Base-by-base conservation (phyloP, 148 eudicot genomes). In the Euryodendron excelsum region DNA sequence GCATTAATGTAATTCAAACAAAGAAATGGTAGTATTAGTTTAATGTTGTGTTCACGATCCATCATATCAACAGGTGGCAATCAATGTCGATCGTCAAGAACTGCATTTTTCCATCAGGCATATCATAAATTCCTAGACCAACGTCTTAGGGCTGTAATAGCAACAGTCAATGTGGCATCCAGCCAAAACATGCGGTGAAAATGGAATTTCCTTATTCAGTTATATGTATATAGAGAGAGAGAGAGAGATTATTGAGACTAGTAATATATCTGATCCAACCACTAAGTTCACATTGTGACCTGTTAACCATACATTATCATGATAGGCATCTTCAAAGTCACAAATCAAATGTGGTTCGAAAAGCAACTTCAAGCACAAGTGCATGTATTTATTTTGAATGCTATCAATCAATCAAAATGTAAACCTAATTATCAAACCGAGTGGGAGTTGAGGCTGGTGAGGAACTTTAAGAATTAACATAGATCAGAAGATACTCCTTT, bases 351-450 rank as follows among this genome's bases (percentile, higher is more conserved):
- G n/a, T 8, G 41, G 25, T 25, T 48, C 14, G 0, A 59, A 39
- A 12, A 71, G 8, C 10, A 55, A 78, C 37, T 11, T 25, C 68
- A 4, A 27, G 30, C 64, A 72, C 59, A 37, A 36, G 12, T 17
- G 9, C 0, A 33, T 20, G 41, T 10, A 72, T 52, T 28, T 27
- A 28, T 50, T 71, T 17, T 31, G 15, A 71, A 50, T 20, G 7
- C 60, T 66, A 18, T 50, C 74, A 50, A 20, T 71, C 74, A 71
- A 50, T 8, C n/a, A n/a, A n/a, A n/a, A n/a, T n/a, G n/a, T 13
- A 53, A 21, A 33, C 5, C 13, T 18, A 52, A 9, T 12, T 10
- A 71, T 1, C 17, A 31, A 55, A 72, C 44, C 75, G 20, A 31
- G 15, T 37, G 30, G 55, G 20, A 72, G 41, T 31, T 53, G 44